Base-by-base conservation (phyloP, 108 stramenopile species). In the Cylindrotheca fusiformis region DNA sequence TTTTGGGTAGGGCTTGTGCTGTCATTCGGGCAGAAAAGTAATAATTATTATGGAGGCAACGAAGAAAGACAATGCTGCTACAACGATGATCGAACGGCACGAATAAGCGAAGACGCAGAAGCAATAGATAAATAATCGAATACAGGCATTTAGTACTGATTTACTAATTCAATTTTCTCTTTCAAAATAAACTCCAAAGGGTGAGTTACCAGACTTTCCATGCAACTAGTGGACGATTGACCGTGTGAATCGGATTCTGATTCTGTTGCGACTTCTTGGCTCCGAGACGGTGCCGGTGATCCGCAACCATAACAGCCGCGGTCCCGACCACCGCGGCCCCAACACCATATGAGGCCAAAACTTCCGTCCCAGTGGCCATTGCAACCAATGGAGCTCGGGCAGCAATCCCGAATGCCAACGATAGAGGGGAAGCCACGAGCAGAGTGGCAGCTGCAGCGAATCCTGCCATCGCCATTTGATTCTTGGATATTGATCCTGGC, bases 1-100 rank as follows among this genome's bases (percentile, higher is more conserved):
- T 90, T 10, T 45, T 87, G 45, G 90, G 86, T 27, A 57, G 56
- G 6, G 72, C 88, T 0, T 91, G 90, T 69, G 84, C 87, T 5
- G 77, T 94, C 3, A 87, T 94, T 60, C 81, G 87, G 26, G 79
- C 76, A 33, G 90, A 92, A 58, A 92, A 91, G 61, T 88, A 60
- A 32, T n/a, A n/a, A n/a, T n/a, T n/a, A n/a, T n/a, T n/a, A n/a
- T n/a, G n/a, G n/a, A n/a, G n/a, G n/a, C n/a, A n/a, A n/a, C n/a
- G n/a, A n/a, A n/a, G n/a, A n/a, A n/a, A n/a, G n/a, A n/a, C n/a
- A n/a, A n/a, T n/a, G n/a, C n/a, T n/a, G n/a, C n/a, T n/a, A n/a
- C n/a, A n/a, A n/a, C n/a, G n/a, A n/a, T n/a, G n/a, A n/a, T n/a
- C n/a, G n/a, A n/a, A n/a, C n/a, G n/a, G n/a, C n/a, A n/a, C n/a